Percentiles rank a stretch among this genome's conserved stretches.
Conservation (phyloP, 768 basidiomycete species). For the Collybiopsis confluens region DNA sequence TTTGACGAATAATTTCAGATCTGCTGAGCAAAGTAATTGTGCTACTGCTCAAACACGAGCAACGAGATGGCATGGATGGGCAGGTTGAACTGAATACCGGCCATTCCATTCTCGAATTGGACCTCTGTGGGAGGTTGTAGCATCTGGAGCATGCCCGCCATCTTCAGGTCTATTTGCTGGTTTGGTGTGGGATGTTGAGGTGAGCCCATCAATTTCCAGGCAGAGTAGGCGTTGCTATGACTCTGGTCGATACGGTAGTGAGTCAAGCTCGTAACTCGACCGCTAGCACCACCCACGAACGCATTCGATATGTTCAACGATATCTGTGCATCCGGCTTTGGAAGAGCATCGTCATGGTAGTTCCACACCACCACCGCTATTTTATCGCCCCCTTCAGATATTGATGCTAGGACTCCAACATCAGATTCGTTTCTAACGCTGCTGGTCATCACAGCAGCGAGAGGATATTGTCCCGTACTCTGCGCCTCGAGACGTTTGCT, state of each 20-base stretch:
- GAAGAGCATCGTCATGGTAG: slow-evolving; percentile 14
- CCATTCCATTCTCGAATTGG: slow-evolving; percentile 10
- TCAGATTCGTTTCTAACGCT: slow-evolving; percentile 14
- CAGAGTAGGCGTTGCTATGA: slow-evolving; percentile 13
- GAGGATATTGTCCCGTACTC: slow-evolving; percentile 12
- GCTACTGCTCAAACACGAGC: slow-evolving; percentile 12
- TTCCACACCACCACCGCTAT: slow-evolving; percentile 13
- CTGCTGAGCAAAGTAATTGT: no score
- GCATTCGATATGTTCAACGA: slow-evolving; percentile 11
- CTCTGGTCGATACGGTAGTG: slow-evolving; percentile 14
- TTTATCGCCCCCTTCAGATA: slow-evolving; percentile 11
- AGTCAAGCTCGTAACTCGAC: slow-evolving; percentile 5
- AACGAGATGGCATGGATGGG: slow-evolving; percentile 14
- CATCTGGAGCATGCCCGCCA: slow-evolving; percentile 13
- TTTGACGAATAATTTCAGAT: no score
- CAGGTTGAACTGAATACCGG: slow-evolving; percentile 10
- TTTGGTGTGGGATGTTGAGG: slow-evolving; percentile 13
- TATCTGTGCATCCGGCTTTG: slow-evolving; percentile 13
- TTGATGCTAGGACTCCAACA: slow-evolving; percentile 12
- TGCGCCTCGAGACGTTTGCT: slow-evolving; percentile 12
- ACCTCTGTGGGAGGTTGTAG: slow-evolving; percentile 10
- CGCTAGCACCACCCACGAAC: slow-evolving; percentile 10
- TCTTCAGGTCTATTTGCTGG: slow-evolving; percentile 10
- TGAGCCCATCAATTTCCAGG: slow-evolving; percentile 10
- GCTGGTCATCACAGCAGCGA: slow-evolving; percentile 10